Evolutionary conservation across 192 early-diverging fungal genomes (phyloP).

Genomic region (Umbelopsis vinacea): DNA sequence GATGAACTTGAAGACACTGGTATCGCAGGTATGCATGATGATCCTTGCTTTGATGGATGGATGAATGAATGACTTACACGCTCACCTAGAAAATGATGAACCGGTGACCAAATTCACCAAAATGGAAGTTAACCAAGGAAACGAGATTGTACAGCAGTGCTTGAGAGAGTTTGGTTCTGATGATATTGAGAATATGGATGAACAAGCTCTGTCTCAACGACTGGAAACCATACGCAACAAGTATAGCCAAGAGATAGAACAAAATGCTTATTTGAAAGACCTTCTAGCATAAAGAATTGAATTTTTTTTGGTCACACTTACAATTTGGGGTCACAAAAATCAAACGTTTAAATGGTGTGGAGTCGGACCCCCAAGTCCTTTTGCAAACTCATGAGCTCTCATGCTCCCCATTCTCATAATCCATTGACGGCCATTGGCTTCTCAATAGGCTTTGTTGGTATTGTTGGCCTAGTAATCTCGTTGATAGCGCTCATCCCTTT

Average conservation of each 20-base stretch:
- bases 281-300: slow-evolving; percentile 46
- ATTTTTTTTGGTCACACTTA: no score
- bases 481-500: slow-evolving; percentile 22
- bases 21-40: neutral
- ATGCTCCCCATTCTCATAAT: slow-evolving; percentile 21
- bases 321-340: no score
- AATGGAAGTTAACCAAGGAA: slow-evolving; percentile 52
- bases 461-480: slow-evolving; percentile 19
- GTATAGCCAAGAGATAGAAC: slow-evolving; percentile 59
- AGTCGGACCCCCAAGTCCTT: no score
- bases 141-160: slow-evolving; percentile 29
- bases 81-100: slow-evolving; percentile 6
- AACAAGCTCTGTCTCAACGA: slow-evolving; percentile 39
- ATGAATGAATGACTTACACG: neutral
- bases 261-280: slow-evolving; percentile 67
- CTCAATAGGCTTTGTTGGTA: slow-evolving; percentile 25
- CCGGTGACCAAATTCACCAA: slow-evolving; percentile 42
- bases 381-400: slow-evolving; percentile 9
- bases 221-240: slow-evolving; percentile 56
- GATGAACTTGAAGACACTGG: slow-evolving; percentile 79
- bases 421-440: slow-evolving; percentile 19
- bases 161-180: slow-evolving; percentile 55
- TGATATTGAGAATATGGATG: slow-evolving; percentile 42
- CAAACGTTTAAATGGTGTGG: no score
- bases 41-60: neutral